A percentile compares a stretch with the other conserved stretches of the same genome.
These are phyloP conservation scores for Cercophora sp. DNA, from an alignment of 495 filamentous ascomycete species.

Conservation along the genomic window DNA sequence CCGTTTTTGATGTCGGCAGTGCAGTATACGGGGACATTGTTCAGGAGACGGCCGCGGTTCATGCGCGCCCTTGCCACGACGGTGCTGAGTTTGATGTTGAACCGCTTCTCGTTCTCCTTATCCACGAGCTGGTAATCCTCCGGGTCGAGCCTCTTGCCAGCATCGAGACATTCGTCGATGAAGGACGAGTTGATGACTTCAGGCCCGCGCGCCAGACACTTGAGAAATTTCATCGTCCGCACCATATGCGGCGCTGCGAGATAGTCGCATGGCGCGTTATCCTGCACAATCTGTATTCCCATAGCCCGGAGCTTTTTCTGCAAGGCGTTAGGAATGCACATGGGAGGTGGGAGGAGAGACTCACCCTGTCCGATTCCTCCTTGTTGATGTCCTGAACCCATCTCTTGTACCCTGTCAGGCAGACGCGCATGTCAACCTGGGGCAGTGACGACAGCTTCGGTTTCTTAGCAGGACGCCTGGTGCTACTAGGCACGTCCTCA, in stretches of 20 bases:
- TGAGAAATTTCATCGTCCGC: conserved; percentile 89
- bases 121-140: conserved; percentile 66
- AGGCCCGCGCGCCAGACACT: conserved; percentile 73
- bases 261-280: conserved; percentile 72
- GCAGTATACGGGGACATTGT: conserved; percentile 72
- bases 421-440: conserved; percentile 63
- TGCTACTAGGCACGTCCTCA: conserved; percentile 42
- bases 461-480: conserved; percentile 51
- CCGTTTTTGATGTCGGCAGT: conserved; percentile 73
- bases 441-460: conserved; percentile 53
- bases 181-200: conserved; percentile 72
- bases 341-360: conserved; percentile 21
- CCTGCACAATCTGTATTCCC: conserved; percentile 74
- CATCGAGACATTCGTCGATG: conserved; percentile 68
- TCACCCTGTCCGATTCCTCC: conserved; percentile 77
- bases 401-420: conserved; percentile 73
- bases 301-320: conserved; percentile 79
- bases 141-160: conserved; percentile 49
- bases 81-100: conserved; percentile 61
- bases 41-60: conserved; percentile 72
- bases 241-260: conserved; percentile 83
- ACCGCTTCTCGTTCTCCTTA: conserved; percentile 62
- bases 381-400: conserved; percentile 65
- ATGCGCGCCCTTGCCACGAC: conserved; percentile 63
- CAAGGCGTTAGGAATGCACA: conserved; percentile 20